Evolutionary conservation across 345 rosid genomes (phyloP).

Genomic region (Gossypium raimondii): DNA sequence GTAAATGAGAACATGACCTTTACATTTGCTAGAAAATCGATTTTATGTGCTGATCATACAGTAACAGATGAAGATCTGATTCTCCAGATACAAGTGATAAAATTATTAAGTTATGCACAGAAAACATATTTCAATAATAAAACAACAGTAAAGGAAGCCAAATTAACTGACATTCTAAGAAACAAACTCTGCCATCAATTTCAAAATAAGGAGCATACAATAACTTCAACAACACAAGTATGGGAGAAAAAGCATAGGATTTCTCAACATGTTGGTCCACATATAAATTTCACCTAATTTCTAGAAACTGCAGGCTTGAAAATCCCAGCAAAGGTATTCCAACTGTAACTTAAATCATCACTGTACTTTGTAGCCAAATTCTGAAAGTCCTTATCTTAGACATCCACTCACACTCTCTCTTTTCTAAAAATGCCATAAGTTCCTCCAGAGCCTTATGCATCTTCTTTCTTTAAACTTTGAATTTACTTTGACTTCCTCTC

Average conservation of each 20-base stretch:
- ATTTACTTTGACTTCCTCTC: not conserved
- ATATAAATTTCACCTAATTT: not conserved
- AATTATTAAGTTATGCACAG: not conserved
- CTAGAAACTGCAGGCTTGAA: not conserved
- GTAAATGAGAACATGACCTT: not conserved
- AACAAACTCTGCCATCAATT: not conserved
- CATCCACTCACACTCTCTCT: not conserved
- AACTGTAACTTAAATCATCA: not conserved
- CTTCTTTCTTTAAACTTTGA: not conserved
- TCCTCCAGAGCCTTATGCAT: not conserved
- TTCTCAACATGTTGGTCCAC: not conserved
- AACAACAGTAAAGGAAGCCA: not conserved
- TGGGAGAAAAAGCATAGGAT: not conserved
- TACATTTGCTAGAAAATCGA: not conserved
- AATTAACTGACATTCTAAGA: not conserved
- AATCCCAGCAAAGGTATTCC: not conserved
- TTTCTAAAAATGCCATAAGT: not conserved
- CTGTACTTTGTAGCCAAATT: not conserved
- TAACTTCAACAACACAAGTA: not conserved
- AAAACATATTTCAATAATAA: not conserved
- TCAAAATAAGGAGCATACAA: slow-evolving; percentile 3
- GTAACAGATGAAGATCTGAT: not conserved
- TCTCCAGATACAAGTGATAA: not conserved
- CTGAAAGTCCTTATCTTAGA: not conserved
- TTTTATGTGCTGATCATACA: not conserved